A percentile compares a stretch with the other conserved stretches of the same genome.
These are phyloP conservation scores for Pistacia vera DNA, from an alignment of 345 rosid species.

Conservation along the genomic window DNA sequence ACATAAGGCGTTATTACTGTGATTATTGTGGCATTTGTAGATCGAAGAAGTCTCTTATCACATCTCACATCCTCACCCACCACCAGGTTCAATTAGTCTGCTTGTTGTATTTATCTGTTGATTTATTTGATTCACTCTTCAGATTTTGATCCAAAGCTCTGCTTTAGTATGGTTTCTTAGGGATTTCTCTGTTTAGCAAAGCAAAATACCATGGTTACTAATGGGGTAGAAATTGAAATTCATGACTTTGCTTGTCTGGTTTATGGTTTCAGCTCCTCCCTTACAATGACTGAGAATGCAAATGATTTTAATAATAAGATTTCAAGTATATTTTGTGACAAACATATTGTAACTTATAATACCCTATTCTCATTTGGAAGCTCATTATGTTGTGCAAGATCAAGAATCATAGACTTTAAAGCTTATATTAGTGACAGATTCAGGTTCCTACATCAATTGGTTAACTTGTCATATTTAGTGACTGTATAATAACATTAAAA, in stretches of 20 bases:
- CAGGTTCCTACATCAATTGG: background rate
- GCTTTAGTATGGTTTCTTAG: too few relatives aligned
- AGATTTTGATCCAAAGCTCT: too few relatives aligned
- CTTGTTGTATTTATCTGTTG: background rate
- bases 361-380: background rate
- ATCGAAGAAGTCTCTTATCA: slow-evolving; percentile 78
- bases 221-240: background rate
- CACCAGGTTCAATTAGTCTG: slow-evolving; percentile 49
- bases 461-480: too few relatives aligned
- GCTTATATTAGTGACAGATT: background rate
- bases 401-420: background rate
- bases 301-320: background rate
- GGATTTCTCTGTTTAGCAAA: background rate
- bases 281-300: background rate
- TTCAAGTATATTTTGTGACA: background rate
- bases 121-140: background rate
- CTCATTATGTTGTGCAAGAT: background rate
- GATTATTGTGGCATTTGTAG: slow-evolving; percentile 83
- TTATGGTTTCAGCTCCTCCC: background rate
- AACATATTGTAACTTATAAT: background rate
- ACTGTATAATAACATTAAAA: too few relatives aligned
- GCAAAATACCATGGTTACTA: background rate
- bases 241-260: background rate
- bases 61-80: slow-evolving; percentile 52
- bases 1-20: slow-evolving; percentile 71